Evolutionary conservation across 805 yeast species (phyloP).

Genomic region (Henningerozyma blattae): DNA sequence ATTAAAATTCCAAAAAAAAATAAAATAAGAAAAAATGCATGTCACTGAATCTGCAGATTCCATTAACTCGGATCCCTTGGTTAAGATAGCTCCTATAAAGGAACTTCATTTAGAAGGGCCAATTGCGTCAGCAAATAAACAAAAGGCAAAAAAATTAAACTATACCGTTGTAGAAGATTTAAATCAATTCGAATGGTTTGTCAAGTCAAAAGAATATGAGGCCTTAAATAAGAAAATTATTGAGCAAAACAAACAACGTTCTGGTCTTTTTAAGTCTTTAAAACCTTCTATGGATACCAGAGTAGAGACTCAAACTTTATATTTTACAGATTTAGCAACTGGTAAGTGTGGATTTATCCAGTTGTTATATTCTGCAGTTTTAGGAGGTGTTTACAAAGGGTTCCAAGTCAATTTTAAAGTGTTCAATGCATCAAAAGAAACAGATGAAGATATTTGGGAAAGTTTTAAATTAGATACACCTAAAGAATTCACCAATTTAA

Average conservation of each 20-base stretch:
- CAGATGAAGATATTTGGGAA: constrained; percentile 32
- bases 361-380: constrained; percentile 37
- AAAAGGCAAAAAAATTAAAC: not conserved
- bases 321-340: constrained; percentile 34
- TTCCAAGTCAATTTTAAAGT: constrained; percentile 42
- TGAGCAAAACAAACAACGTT: not conserved
- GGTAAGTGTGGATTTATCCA: constrained; percentile 40
- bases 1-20: no score
- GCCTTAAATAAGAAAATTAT: not conserved
- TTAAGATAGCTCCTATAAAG: not conserved
- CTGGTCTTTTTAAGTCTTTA: not conserved
- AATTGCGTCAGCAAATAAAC: not conserved
- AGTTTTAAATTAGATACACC: constrained; percentile 29
- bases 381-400: constrained; percentile 40
- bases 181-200: constrained; percentile 3
- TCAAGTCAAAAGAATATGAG: not conserved
- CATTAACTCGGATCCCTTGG: not conserved
- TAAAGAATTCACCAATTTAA: constrained; percentile 9
- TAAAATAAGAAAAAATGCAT: no score
- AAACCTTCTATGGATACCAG: constrained; percentile 18
- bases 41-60: not conserved
- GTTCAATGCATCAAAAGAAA: constrained; percentile 11
- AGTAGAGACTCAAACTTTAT: constrained; percentile 44
- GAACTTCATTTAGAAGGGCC: not conserved
- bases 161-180: not conserved